These are phyloP conservation scores for Candida glucosophila DNA, from an alignment of 1,139 yeast species.

Conservation along the genomic window DNA sequence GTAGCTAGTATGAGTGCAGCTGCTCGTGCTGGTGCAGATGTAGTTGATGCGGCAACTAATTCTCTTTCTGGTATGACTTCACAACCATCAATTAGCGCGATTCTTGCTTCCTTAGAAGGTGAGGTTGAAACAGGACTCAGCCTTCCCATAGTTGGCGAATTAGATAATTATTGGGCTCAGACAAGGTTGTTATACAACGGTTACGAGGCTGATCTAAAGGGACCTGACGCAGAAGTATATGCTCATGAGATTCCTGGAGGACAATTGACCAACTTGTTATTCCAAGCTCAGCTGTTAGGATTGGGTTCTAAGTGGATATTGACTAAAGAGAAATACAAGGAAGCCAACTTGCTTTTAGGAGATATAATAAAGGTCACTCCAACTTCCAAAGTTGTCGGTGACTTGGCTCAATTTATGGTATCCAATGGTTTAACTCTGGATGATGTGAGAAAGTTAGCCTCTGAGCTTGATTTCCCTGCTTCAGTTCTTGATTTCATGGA, in stretches of 20 bases:
- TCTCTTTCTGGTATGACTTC: constrained; percentile 98
- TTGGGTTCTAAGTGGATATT: constrained; percentile 93
- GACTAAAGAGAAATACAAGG: constrained; percentile 87
- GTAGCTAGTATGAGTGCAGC: constrained; percentile 94
- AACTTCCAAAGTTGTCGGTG: constrained; percentile 98
- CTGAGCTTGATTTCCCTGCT: constrained; percentile 93
- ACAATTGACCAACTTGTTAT: constrained; percentile 89
- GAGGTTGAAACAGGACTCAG: constrained; percentile 69
- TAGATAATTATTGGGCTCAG: constrained; percentile 97
- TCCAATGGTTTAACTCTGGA: constrained; percentile 79
- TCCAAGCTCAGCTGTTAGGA: constrained; percentile 99
- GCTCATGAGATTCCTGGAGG: constrained; percentile 99
- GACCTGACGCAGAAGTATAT: constrained; percentile 98
- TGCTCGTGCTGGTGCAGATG: constrained; percentile 96
- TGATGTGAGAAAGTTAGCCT: constrained; percentile 82
- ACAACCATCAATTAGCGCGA: constrained; percentile 92
- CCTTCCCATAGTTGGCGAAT: constrained; percentile 60
- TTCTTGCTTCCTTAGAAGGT: constrained; percentile 88
- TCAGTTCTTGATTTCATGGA: constrained; percentile 97
- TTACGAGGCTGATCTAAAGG: constrained; percentile 97
- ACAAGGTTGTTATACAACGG: constrained; percentile 94
- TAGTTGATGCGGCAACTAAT: constrained; percentile 94
- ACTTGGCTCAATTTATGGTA: constrained; percentile 97
- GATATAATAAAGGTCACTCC: constrained; percentile 98
- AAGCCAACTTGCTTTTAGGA: constrained; percentile 84